Conservation (phyloP, 169 alveolate genomes). For the Neospora caninum region DNA sequence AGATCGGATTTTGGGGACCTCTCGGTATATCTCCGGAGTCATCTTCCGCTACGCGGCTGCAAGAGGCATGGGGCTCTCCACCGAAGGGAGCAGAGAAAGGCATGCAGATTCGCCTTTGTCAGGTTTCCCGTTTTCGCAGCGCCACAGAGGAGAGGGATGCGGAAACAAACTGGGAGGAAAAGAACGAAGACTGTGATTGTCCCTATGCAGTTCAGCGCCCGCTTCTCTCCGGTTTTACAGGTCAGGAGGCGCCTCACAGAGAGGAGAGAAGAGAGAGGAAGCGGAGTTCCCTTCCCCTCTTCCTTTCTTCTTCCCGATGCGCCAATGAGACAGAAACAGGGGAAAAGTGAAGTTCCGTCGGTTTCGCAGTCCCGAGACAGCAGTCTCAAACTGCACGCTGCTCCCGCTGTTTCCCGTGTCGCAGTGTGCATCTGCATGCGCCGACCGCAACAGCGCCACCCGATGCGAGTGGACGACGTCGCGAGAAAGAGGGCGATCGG, state of each 20-base stretch:
- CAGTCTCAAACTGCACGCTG: not conserved
- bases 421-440: not conserved
- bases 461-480: no score
- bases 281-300: not conserved
- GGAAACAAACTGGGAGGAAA: not conserved
- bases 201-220: not conserved
- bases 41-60: not conserved
- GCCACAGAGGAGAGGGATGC: not conserved
- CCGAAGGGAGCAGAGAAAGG: not conserved
- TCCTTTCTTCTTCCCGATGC: not conserved
- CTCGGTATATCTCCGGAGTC: no score
- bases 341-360: not conserved
- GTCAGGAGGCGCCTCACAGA: not conserved
- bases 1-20: no score
- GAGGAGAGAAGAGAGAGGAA: not conserved
- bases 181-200: not conserved
- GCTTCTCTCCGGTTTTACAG: not conserved
- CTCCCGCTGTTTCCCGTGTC: not conserved
- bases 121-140: not conserved
- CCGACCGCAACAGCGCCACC: not conserved
- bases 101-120: not conserved
- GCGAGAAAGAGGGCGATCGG: no score
- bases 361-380: not conserved
- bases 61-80: not conserved
- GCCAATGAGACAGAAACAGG: not conserved